Percentiles rank a stretch among this genome's conserved stretches.
phyloP scores from a whole-genome alignment of 1,139 yeast genomes.

The Debaryomyces fabryi region DNA sequence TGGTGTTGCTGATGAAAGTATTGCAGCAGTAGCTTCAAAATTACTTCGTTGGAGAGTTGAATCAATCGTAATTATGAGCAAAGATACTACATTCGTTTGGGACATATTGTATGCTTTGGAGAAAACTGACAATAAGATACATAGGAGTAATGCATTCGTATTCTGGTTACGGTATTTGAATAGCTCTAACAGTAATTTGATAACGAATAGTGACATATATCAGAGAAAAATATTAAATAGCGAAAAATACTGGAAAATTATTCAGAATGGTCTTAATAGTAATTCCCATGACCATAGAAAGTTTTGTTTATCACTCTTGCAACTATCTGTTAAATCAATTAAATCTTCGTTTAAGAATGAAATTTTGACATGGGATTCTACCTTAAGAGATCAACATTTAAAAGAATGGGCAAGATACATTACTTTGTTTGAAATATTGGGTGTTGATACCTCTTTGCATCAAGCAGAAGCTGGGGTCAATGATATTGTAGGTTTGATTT shows the following conservation, averaged over 20 bases:
- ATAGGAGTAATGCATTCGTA: constrained; percentile 48
- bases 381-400: constrained; percentile 31
- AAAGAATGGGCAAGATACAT: constrained; percentile 72
- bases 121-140: constrained; percentile 28
- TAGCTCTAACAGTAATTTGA: constrained; percentile 19
- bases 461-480: constrained; percentile 79
- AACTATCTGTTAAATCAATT: constrained; percentile 57
- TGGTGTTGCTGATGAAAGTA: constrained; percentile 33
- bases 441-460: constrained; percentile 83
- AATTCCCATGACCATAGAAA: constrained; percentile 71
- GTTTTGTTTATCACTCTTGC: constrained; percentile 68
- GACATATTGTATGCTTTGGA: constrained; percentile 41
- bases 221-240: constrained; percentile 32
- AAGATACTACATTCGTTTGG: constrained; percentile 43
- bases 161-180: constrained; percentile 59
- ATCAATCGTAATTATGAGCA: constrained; percentile 26
- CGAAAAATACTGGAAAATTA: constrained; percentile 57
- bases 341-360: constrained; percentile 39
- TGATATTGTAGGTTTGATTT: constrained; percentile 62
- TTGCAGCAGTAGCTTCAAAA: constrained; percentile 39
- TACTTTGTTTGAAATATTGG: constrained; percentile 78
- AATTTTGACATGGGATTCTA: constrained; percentile 51
- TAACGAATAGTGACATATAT: constrained; percentile 23
- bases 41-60: constrained; percentile 53
- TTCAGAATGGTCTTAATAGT: constrained; percentile 62